phyloP scores from a whole-genome alignment of 1,284 basidiomycete species.

The Cutaneotrichosporon arboriforme region DNA sequence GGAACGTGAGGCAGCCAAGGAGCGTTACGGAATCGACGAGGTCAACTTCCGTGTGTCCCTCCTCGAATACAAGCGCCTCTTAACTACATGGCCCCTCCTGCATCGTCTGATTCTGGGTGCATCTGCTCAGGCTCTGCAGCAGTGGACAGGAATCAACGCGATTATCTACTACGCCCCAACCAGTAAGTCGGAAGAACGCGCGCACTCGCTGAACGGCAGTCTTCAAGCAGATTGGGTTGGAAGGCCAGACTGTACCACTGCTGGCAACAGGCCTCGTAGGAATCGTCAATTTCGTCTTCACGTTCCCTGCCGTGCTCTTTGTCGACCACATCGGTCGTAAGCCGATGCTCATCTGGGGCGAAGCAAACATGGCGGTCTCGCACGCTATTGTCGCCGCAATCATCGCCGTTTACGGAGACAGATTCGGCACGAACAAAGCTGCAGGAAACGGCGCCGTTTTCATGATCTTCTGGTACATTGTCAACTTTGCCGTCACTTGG shows the following conservation, averaged over 20 bases:
- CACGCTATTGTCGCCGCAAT: constrained; percentile 43
- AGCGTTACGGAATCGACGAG: constrained; percentile 42
- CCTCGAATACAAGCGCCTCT: constrained; percentile 42
- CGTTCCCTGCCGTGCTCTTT: constrained; percentile 44
- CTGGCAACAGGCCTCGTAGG: constrained; percentile 78
- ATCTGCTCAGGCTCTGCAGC: constrained; percentile 43
- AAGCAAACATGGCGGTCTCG: constrained; percentile 42
- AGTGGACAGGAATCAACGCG: constrained; percentile 46
- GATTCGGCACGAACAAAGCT: constrained; percentile 14
- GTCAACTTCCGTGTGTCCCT: constrained; percentile 34
- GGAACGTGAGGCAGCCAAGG: constrained; percentile 56
- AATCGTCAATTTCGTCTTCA: constrained; percentile 54
- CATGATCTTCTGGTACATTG: constrained; percentile 39
- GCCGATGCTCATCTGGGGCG: constrained; percentile 41
- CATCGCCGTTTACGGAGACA: constrained; percentile 19
- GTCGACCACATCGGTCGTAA: constrained; percentile 45
- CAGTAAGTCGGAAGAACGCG: not conserved
- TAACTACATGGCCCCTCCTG: constrained; percentile 40
- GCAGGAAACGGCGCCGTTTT: constrained; percentile 17
- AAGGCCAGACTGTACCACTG: constrained; percentile 55
- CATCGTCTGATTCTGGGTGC: constrained; percentile 44
- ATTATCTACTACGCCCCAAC: constrained; percentile 12
- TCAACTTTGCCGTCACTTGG: constrained; percentile 45
- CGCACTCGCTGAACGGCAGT: constrained; percentile 1
- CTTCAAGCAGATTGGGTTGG: constrained; percentile 20